Conservation (phyloP, 257 asterid species). For the Solanum chaucha region DNA sequence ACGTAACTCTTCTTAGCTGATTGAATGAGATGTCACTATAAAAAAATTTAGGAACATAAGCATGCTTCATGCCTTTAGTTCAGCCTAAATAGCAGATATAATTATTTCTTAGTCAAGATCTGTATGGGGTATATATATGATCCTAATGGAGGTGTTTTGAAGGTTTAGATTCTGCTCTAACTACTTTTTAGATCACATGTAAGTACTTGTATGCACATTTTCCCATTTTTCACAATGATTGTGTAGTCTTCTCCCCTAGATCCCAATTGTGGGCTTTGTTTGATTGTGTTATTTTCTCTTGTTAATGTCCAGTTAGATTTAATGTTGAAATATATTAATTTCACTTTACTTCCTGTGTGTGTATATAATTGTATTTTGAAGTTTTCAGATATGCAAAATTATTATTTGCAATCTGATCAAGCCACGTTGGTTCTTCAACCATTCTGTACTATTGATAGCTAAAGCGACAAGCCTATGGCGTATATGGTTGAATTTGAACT, state of each 20-base stretch:
- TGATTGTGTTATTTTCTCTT: background rate
- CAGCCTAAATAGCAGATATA: no score
- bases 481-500: background rate
- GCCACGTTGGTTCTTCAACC: background rate
- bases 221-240: background rate
- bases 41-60: background rate
- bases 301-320: background rate
- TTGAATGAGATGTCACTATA: background rate
- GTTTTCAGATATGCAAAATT: background rate
- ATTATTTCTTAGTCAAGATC: no score
- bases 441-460: background rate
- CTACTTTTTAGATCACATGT: background rate
- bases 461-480: background rate
- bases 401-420: background rate
- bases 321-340: background rate
- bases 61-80: no score
- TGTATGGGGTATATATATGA: no score
- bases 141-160: no score
- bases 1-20: background rate
- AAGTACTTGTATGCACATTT: background rate
- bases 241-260: background rate
- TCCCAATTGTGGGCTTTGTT: background rate
- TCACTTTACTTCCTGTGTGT: background rate
- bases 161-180: background rate
- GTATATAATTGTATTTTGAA: background rate